Base-by-base conservation (phyloP, 192 early-diverging fungal species). In the Coemansia sp. region DNA sequence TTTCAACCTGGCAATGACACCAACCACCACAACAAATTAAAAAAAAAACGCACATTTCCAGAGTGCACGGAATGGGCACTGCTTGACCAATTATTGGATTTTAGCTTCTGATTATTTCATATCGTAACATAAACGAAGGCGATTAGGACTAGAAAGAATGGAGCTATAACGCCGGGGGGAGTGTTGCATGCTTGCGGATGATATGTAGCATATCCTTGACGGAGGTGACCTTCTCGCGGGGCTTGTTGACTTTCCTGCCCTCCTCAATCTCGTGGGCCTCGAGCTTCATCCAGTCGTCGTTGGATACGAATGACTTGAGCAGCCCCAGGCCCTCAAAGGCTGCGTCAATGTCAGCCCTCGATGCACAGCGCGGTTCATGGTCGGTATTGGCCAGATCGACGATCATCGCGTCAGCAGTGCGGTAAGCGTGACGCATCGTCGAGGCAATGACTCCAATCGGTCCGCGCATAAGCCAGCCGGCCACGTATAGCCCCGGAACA, bases 391-490 rank as follows among this genome's bases (percentile, higher is more conserved):
- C 63, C 23, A 88, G 71, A 65, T 93, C 91, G 35, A 78, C 67
- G 17, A 92, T 61, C 29, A 96, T 83, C 0, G 86, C 82, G 32
- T 91, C 87, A 3, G 91, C 94, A 0, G 97, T 99, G 62, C 96
- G 92, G 65, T 92, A 89, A 1, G 93, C 93, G 63, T 96, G 93
- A 42, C 87, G 86, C 93, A 99, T 95, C 6, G 97, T 99, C 0
- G 93, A 83, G 2, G 94, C 95, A 69, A 99, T 94, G 10, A 95
- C 94, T 3, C 95, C 97, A 3, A 86, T 87, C 22, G 96, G 93
- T 0, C 97, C 97, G 23, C 91, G 87, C 69, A 97, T 99, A n/a
- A 96, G 66, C 97, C 97, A 99, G 6, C 95, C 95, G 2, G 95
- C 70, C 0, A 89, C 91, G 68, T 99, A 99, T 32, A 99, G 62